A percentile compares a stretch with the other conserved stretches of the same genome.
These are phyloP conservation scores for Phytophthora citrophthora DNA, from an alignment of 352 stramenopile genomes.

Conservation along the genomic window DNA sequence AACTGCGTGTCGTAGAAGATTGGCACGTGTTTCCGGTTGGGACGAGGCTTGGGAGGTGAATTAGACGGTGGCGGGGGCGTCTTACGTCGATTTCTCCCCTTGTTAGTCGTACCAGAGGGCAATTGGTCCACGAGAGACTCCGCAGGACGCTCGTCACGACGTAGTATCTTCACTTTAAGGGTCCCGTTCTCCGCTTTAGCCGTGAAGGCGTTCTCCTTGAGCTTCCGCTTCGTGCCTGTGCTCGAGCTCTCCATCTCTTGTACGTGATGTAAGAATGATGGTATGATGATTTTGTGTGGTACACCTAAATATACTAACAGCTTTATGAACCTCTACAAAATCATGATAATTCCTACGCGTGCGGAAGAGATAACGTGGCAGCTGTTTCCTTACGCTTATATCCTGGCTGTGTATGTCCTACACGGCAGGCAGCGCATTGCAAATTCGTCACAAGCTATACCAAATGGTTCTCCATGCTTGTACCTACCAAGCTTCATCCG, in stretches of 20 bases:
- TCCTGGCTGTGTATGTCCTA: no score
- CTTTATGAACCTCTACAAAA: no score
- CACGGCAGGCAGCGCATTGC: no score
- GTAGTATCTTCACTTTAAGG: slow-evolving; percentile 82
- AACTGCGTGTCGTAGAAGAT: slow-evolving; percentile 78
- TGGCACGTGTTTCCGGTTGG: slow-evolving; percentile 85
- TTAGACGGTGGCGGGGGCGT: slow-evolving; percentile 16
- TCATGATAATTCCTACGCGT: no score
- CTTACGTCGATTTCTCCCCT: slow-evolving; percentile 13
- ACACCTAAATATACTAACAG: background rate
- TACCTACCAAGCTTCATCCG: no score
- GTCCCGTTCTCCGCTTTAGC: slow-evolving; percentile 78
- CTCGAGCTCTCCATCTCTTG: slow-evolving; percentile 20
- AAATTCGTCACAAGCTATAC: no score
- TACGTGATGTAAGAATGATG: slow-evolving; percentile 12
- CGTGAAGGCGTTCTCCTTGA: slow-evolving; percentile 77
- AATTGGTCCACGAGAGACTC: background rate
- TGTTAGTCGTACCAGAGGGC: background rate
- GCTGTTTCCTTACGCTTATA: no score
- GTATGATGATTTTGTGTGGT: background rate
- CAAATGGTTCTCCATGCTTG: no score
- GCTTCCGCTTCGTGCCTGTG: slow-evolving; percentile 68
- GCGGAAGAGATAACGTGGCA: no score
- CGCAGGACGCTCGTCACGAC: slow-evolving; percentile 42
- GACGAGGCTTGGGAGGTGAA: slow-evolving; percentile 73